These are phyloP conservation scores for Symbiodinium pilosum DNA, from an alignment of 73 alveolate genomes.

Conservation along the genomic window DNA sequence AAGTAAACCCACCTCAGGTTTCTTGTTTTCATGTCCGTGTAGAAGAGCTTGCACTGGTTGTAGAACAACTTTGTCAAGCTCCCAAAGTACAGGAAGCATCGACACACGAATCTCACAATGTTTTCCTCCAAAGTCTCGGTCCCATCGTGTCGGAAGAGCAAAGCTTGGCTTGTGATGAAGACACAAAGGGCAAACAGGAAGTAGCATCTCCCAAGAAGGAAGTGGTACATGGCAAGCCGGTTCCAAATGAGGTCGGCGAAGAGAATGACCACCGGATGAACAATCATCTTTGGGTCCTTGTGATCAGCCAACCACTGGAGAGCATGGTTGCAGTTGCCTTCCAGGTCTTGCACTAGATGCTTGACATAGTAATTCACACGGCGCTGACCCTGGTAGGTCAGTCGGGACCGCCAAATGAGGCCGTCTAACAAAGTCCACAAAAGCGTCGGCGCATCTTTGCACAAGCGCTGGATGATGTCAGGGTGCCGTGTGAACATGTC, in stretches of 20 bases:
- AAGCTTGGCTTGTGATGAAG: slow-evolving; percentile 56
- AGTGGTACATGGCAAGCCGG: slow-evolving; percentile 87
- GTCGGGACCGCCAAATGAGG: slow-evolving; percentile 66
- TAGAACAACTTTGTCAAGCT: slow-evolving; percentile 52
- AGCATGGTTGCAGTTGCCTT: slow-evolving; percentile 47
- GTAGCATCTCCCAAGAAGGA: slow-evolving; percentile 52
- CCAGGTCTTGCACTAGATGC: slow-evolving; percentile 66
- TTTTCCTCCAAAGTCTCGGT: slow-evolving; percentile 61
- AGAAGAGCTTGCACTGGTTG: slow-evolving; percentile 34
- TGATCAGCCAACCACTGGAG: slow-evolving; percentile 59
- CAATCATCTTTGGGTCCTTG: slow-evolving; percentile 65
- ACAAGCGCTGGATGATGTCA: slow-evolving; percentile 68
- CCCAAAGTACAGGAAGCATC: slow-evolving; percentile 63
- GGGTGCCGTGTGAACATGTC: slow-evolving; percentile 93
- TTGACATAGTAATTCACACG: slow-evolving; percentile 84
- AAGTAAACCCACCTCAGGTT: not conserved
- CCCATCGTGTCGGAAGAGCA: slow-evolving; percentile 81
- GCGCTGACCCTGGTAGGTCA: slow-evolving; percentile 55
- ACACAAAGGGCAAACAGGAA: slow-evolving; percentile 74
- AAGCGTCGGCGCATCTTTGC: slow-evolving; percentile 74
- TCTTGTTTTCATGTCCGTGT: slow-evolving; percentile 24
- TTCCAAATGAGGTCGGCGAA: slow-evolving; percentile 77
- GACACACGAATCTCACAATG: slow-evolving; percentile 18
- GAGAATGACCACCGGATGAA: slow-evolving; percentile 32
- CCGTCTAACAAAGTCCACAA: slow-evolving; percentile 68